Base-by-base conservation (phyloP, 345 rosid genomes). In the Salix udensis region DNA sequence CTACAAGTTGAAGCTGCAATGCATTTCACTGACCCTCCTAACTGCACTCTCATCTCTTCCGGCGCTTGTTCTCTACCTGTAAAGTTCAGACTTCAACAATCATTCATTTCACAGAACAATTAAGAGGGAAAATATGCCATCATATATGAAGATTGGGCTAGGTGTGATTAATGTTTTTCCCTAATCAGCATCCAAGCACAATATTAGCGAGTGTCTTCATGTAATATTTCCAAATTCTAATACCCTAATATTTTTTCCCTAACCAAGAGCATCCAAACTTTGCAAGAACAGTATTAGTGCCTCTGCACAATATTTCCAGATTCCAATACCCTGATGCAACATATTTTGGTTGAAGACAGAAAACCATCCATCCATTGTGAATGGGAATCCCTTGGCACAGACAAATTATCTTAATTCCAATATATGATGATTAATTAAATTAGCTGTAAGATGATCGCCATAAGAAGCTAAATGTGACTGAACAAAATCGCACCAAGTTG, bases 1-100 rank as follows among this genome's bases (percentile, higher is more conserved):
- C 82, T 74, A 82, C 83, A 81, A 77, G 77, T 79, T 82, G 73
- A 74, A 78, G 60, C 76, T 68, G 70, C 81, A 70, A 36, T 67
- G 74, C 76, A 48, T 60, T 48, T 46, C 46, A n/a, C 52, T 9
- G 19, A 19, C 75, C 75, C 83, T 68, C 60, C 26, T 24, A 39
- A 44, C 42, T 40, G 52, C 23, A 58, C 68, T 44, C 67, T 83
- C 80, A 90, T 80, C 91, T 83, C 86, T 89, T 91, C 75, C 86
- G 85, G 1, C 94, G 88, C 87, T 89, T 91, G 68, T 88, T 31
- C 18, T 90, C 92, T 80, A 88, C 87, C 92, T 90, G 91, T 31
- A 74, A 79, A 75, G 58, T 68, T 77, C 39, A 74, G 60, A 16
- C 19, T 36, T 69, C n/a, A 31, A 73, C 23, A 50, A 74, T 12